Base-by-base conservation (phyloP, 495 filamentous ascomycete species). In the Lentithecium fluviatile region DNA sequence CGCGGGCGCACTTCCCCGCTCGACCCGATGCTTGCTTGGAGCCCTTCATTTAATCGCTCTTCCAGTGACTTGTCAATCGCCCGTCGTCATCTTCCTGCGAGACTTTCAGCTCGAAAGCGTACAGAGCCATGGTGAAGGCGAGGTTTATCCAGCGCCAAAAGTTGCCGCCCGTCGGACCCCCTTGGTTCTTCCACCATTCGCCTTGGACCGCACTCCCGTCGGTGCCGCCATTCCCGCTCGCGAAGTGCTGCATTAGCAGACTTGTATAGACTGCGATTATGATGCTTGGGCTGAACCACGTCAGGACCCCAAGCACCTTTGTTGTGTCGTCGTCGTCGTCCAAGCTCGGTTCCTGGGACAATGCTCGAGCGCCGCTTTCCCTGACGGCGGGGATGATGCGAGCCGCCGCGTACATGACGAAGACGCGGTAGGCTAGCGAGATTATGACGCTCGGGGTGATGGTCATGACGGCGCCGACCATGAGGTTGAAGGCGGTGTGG, bases 191-290 rank as follows among this genome's bases (percentile, higher is more conserved):
- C 90, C 89, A 96, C 83, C 90, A 95, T 61, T 93, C 89, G 21
- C 84, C 87, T 37, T 74, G 76, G n/a, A 75, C 45, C 11, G 45
- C 81, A 34, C 81, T 81, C 71, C 82, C 83, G 34, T 67, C 74
- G 17, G 36, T 56, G 38, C 20, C 60, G 17, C 63, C 66, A 23
- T 77, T 77, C 57, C 76, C 73, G 46, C 80, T 90, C 8, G 84
- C 87, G 66, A 98, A 96, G 72, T 98, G 94, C 73, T 97, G 93
- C 80, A 98, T 87, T 26, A 98, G 72, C 13, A 98, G 78, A 72
- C 91, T 96, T n/a, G 94, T 98, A 70, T 98, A 98, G 23, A 97
- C 91, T 1, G 92, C 86, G 45, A 98, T 88, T 12, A 98, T 80
- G 50, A 98, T 95, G 29, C 85, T 90, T 0, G 94, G 94, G 29